Evolutionary conservation across 2,329 filamentous ascomycete genomes (phyloP).

Genomic region (Gliomastix tumulicola): DNA sequence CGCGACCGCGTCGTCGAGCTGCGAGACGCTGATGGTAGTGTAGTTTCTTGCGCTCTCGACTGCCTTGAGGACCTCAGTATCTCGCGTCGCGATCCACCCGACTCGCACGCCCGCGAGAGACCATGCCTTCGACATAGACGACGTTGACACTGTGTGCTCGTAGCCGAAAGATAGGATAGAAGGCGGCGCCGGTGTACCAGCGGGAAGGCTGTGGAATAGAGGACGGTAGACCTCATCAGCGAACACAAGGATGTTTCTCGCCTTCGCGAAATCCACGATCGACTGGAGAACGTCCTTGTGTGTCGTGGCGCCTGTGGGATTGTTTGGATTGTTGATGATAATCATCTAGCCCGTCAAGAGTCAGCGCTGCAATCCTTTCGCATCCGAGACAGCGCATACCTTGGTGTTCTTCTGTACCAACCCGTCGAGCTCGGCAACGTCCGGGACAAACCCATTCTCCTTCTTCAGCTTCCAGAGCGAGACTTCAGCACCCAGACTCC

Average conservation of each 20-base stretch:
- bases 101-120: slow-evolving; percentile 73
- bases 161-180: slow-evolving; percentile 63
- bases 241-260: slow-evolving; percentile 59
- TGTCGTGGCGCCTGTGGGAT: slow-evolving; percentile 70
- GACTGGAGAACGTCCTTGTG: slow-evolving; percentile 51
- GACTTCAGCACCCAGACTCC: slow-evolving; percentile 68
- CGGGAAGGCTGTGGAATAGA: slow-evolving; percentile 60
- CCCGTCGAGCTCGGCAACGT: slow-evolving; percentile 56
- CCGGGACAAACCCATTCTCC: slow-evolving; percentile 58
- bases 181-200: slow-evolving; percentile 48
- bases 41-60: slow-evolving; percentile 67
- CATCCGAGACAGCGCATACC: too few species aligned
- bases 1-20: slow-evolving; percentile 73
- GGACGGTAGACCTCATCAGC: slow-evolving; percentile 81
- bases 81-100: slow-evolving; percentile 73
- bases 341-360: slow-evolving; percentile 28
- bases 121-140: slow-evolving; percentile 82
- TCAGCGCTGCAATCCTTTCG: too few species aligned
- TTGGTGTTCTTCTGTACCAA: slow-evolving; percentile 66
- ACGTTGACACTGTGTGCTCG: slow-evolving; percentile 62
- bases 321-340: slow-evolving; percentile 68
- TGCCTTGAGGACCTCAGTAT: slow-evolving; percentile 52
- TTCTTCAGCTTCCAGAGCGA: slow-evolving; percentile 66
- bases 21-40: slow-evolving; percentile 80
- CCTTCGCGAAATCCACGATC: slow-evolving; percentile 57